A percentile compares a stretch with the other conserved stretches of the same genome.
phyloP scores from a whole-genome alignment of 2,329 filamentous ascomycete genomes.

The Simplicillium sp. region DNA sequence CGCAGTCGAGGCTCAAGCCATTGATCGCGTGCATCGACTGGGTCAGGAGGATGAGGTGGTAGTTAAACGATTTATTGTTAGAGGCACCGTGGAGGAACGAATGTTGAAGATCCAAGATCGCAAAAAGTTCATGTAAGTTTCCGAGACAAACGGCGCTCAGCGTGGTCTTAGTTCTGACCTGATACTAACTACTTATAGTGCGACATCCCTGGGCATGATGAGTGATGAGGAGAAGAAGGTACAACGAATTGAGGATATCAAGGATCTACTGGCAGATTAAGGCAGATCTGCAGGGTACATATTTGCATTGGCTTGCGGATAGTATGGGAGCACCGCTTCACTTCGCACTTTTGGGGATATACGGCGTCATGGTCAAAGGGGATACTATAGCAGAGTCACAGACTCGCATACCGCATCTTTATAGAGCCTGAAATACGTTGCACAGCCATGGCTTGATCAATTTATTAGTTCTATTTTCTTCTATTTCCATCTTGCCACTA shows the following conservation, averaged over 20 bases:
- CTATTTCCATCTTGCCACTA: not conserved
- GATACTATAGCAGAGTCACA: not conserved
- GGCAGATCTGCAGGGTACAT: slow-evolving; percentile 23
- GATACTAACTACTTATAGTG: slow-evolving; percentile 41
- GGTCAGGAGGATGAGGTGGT: slow-evolving; percentile 80
- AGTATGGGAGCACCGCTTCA: not conserved
- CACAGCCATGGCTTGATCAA: not conserved
- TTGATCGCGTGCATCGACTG: slow-evolving; percentile 96
- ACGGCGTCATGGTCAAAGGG: not conserved
- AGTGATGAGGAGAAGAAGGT: slow-evolving; percentile 86
- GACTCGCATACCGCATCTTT: not conserved
- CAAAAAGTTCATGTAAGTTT: slow-evolving; percentile 86
- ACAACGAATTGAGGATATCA: slow-evolving; percentile 88
- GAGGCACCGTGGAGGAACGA: slow-evolving; percentile 85
- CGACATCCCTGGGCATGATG: slow-evolving; percentile 92
- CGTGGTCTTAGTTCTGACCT: slow-evolving; percentile 1
- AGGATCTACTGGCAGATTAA: slow-evolving; percentile 58
- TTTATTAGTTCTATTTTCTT: not conserved
- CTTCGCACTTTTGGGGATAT: not conserved
- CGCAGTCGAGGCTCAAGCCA: slow-evolving; percentile 91
- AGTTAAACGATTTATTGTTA: slow-evolving; percentile 81
- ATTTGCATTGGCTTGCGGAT: not conserved
- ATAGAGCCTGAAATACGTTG: not conserved
- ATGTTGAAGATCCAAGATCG: slow-evolving; percentile 91
- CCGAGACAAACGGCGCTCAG: too few species aligned